Evolutionary conservation across 2,329 filamentous ascomycete genomes (phyloP).

Genomic region (Penicillium palitans): DNA sequence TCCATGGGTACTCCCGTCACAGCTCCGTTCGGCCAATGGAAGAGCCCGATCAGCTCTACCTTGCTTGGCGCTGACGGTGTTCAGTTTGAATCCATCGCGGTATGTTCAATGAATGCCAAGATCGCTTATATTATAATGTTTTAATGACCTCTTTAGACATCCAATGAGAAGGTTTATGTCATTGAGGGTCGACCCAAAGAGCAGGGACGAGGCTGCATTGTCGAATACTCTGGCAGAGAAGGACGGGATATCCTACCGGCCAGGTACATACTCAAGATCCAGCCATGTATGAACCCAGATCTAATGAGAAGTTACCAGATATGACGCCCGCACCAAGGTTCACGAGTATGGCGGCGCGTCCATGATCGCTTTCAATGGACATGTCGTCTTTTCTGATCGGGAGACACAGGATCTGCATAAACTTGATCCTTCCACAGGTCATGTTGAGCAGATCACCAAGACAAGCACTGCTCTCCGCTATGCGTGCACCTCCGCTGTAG

Average conservation of each 20-base stretch:
- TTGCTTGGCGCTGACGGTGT: slow-evolving; percentile 24
- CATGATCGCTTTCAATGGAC: slow-evolving; percentile 41
- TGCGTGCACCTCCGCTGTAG: slow-evolving; percentile 43
- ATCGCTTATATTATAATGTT: too few species aligned
- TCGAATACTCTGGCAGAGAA: slow-evolving; percentile 33
- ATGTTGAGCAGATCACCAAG: slow-evolving; percentile 35
- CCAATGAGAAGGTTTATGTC: slow-evolving; percentile 29
- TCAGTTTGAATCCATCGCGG: slow-evolving; percentile 10
- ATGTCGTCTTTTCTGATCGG: slow-evolving; percentile 51
- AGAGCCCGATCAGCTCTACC: slow-evolving; percentile 35
- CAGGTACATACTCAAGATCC: slow-evolving; percentile 32
- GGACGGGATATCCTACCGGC: slow-evolving; percentile 25
- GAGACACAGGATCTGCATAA: slow-evolving; percentile 45
- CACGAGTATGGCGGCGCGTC: slow-evolving; percentile 56
- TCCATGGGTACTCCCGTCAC: neutral
- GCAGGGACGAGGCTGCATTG: slow-evolving; percentile 46
- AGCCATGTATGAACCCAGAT: slow-evolving; percentile 26
- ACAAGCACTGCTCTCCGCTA: slow-evolving; percentile 3
- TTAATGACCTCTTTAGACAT: neutral
- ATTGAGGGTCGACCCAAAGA: slow-evolving; percentile 34
- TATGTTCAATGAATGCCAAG: slow-evolving; percentile 13
- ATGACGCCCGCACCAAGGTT: slow-evolving; percentile 46
- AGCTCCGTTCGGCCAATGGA: slow-evolving; percentile 38
- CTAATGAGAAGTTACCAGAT: slow-evolving; percentile 29
- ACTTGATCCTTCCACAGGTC: slow-evolving; percentile 40